Evolutionary conservation across 2,329 filamentous ascomycete genomes (phyloP), one percentile per base, ranked within the genome.

Genomic region (Furcasterigmium furcatum): DNA sequence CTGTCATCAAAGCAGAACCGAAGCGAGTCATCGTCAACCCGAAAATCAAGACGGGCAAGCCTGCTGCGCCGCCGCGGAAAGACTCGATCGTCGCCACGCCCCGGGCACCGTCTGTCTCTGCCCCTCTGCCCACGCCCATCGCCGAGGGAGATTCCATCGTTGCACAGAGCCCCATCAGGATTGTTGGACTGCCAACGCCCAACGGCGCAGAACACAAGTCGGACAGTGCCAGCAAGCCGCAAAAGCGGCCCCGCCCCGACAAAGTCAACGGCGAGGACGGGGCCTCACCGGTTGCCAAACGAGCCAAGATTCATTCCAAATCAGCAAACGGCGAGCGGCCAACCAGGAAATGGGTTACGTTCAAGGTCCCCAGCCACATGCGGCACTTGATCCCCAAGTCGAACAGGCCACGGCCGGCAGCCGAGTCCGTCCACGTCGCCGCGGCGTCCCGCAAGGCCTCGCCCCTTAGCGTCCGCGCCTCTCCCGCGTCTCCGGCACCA

Each of bases 231-330:
- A 50, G 53, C 20, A 58, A 55, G 39, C 52, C 49, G 14, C 52
- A 54, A 9, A 71, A 71, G 48, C 59, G 68, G 14, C 58, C 67
- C 16, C 64, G 63, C 3, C 56, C 65, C 27, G 68, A 70, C 13
- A 67, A 65, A 46, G 60, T 64, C 4, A 64, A 66, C 20, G 52
- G 55, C 16, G 53, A 64, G 5, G 65, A 67, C 30, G 52, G 55
- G 21, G 52, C 55, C 4, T 56, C 58, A 1, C 67, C 68, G 2
- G 62, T 59, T 21, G 57, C 66, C 1, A 71, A 71, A 55, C 61
- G 68, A 12, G 61, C 65, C 5, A 71, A 70, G 55, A 57, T 52
- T 14, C 46, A 36, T 19, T 14, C 60, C 7, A 36, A 36, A 16
- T 16, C n/a, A 9, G 19, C 16, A 9, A 36, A 36, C 34, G 34